A percentile compares a stretch with the other conserved stretches of the same genome.
Conservation (phyloP, 139 green algal species). For the Closterium sp. region DNA sequence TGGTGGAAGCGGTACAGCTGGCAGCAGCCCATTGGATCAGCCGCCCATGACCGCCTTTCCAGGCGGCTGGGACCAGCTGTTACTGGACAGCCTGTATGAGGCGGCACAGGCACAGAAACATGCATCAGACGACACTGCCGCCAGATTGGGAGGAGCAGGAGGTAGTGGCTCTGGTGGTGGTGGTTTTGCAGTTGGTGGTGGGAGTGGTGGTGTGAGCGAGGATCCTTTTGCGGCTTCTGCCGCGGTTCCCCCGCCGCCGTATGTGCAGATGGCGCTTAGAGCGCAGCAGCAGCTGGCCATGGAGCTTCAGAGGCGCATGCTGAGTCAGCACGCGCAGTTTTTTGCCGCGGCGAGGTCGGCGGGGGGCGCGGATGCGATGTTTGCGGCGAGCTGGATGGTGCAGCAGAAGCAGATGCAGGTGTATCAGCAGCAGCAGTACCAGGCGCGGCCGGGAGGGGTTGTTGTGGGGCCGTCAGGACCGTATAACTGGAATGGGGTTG, state of each 20-base stretch:
- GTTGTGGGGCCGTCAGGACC: not conserved
- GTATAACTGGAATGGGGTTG: conserved; percentile 9
- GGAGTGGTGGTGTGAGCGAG: not conserved
- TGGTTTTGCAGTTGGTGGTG: not conserved
- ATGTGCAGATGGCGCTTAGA: conserved; percentile 40
- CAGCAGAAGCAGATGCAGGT: not conserved
- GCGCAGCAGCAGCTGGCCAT: conserved; percentile 43
- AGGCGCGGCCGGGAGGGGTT: not conserved
- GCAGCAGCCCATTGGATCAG: not conserved
- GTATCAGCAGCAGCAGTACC: conserved; percentile 7
- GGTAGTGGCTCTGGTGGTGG: not conserved
- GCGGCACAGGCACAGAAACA: conserved; percentile 12
- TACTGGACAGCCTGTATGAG: conserved; percentile 44
- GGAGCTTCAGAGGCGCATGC: conserved; percentile 27
- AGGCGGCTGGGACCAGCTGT: conserved; percentile 34
- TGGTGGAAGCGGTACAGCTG: not conserved
- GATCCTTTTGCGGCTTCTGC: conserved; percentile 33
- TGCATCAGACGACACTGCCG: not conserved
- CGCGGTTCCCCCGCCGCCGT: conserved; percentile 17
- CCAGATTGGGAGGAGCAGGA: not conserved
- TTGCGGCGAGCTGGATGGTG: conserved; percentile 6
- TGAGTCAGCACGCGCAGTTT: conserved; percentile 25
- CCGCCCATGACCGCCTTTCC: not conserved
- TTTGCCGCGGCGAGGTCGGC: not conserved
- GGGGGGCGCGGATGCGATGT: not conserved